Base-by-base conservation (phyloP, 805 yeast genomes). In the Metschnikowia hibisci region DNA sequence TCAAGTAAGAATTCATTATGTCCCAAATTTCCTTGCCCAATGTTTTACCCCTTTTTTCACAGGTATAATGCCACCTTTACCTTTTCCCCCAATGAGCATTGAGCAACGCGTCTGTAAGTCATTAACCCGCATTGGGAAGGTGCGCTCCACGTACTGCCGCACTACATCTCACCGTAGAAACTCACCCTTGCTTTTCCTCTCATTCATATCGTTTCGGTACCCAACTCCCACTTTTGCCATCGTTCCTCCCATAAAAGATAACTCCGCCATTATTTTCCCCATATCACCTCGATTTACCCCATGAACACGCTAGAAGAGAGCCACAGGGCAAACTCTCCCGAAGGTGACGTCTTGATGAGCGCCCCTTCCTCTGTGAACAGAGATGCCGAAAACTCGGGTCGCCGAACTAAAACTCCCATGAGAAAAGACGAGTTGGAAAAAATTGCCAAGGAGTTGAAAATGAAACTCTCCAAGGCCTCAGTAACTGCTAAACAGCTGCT, bases 391-490 rank as follows among this genome's bases (percentile, higher is more conserved):
- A 37, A 32, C 20, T 16, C 29, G 31, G 12, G 36, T 14, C 50
- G 43, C 35, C 55, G 53, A 40, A 57, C 58, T 12, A 67, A 67
- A 47, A 62, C 73, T 6, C 64, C 71, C 16, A 58, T 70, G 52
- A 62, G 62, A 46, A 70, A 70, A 51, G 76, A 69, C 44, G 76
- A 70, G 45, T 56, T 70, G 45, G 76, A 70, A 52, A 62, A 66
- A 41, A 70, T 70, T 22, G 76, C 76, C 46, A 61, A 62, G 41
- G 68, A 69, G 53, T 60, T 70, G 48, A 70, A 69, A 53, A 62
- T 58, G 44, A 69, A 68, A 50, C 57, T 70, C 22, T 64, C 71
- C 26, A 62, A 61, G 48, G 76, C 76, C 10, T 65, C 73, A n/a
- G 66, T 68, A 28, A 61, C 76, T 12, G 76, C 76, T 27, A 70